Base-by-base conservation (phyloP, 2,329 filamentous ascomycete species). In the Ceratocystis eucalypticola region DNA sequence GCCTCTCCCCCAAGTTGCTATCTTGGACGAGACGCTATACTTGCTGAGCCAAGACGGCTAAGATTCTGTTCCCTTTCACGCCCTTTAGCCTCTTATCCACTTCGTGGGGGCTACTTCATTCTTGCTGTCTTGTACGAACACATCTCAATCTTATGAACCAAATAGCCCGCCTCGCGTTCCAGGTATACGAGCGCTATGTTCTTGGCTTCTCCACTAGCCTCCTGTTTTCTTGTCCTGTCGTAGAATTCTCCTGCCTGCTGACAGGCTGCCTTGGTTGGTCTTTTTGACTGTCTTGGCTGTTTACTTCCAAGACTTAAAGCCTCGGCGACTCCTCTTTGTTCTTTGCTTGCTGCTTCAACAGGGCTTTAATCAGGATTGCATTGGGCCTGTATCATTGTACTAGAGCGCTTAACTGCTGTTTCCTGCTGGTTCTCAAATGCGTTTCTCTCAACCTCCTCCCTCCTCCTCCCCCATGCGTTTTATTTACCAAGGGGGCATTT, bases 281-380 rank as follows among this genome's bases (percentile, higher is more conserved):
- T 33, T 59, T 59, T 59, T 59, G 53, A 25, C 28, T 10, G 25
- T 59, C 53, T 59, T 59, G 53, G 28, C 28, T 59, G 53, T 37
- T 59, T 59, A n/a, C 10, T 59, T 7, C 53, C 53, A 33, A 37
- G 53, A 59, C 53, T 8, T 30, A 37, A 20, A 33, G 28, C 28
- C 53, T 33, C 28, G 33, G n/a, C 8, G 6, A 59, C 6, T 30
- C 8, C 53, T 30, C 12, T 28, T n/a, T 30, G 28, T 17, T 59
- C 5, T 59, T n/a, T 15, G 25, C 28, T 17, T 33, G 33, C 33
- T 53, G 33, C 8, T 37, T 12, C 3, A 37, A 37, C 3, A 12
- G 33, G 33, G 20, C 48, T 25, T 53, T 53, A 28, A 25, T 25
- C 22, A 25, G 48, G 48, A 53, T 25, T 25, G 48, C 20, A 28